Conservation (phyloP, 768 basidiomycete species). For the Piloderma croceum region DNA sequence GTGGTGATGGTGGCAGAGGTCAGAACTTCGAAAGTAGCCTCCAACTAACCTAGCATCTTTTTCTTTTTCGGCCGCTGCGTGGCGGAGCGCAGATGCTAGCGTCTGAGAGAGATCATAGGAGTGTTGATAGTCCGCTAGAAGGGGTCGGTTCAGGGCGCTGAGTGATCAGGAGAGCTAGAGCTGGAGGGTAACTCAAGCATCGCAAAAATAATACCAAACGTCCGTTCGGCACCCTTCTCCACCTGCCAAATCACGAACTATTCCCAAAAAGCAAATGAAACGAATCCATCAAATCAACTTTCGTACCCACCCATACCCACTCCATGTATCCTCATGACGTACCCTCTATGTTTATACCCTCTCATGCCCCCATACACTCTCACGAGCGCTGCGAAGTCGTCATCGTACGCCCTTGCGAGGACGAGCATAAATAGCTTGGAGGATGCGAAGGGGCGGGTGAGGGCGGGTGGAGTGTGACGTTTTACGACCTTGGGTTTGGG, state of each 20-base stretch:
- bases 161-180: constrained; percentile 26
- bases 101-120: too few species aligned
- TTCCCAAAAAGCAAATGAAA: constrained; percentile 55
- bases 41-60: too few species aligned
- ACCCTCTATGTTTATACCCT: too few species aligned
- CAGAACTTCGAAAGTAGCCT: too few species aligned
- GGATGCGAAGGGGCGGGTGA: constrained; percentile 48
- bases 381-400: constrained; percentile 49
- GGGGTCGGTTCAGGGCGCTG: too few species aligned
- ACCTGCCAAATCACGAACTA: constrained; percentile 44
- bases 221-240: constrained; percentile 44
- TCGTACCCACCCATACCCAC: constrained; percentile 63
- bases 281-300: constrained; percentile 63
- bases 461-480: constrained; percentile 42
- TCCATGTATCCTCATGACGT: too few species aligned
- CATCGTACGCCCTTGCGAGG: constrained; percentile 56
- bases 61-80: too few species aligned
- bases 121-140: too few species aligned
- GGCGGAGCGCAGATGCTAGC: too few species aligned
- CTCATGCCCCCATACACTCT: constrained; percentile 58
- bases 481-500: constrained; percentile 47
- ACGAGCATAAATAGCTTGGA: constrained; percentile 48
- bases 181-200: constrained; percentile 45
- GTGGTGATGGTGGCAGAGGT: too few species aligned
- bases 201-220: constrained; percentile 54